These are phyloP conservation scores for Colletotrichum noveboracense DNA, from an alignment of 2,329 filamentous ascomycete species.

Conservation along the genomic window DNA sequence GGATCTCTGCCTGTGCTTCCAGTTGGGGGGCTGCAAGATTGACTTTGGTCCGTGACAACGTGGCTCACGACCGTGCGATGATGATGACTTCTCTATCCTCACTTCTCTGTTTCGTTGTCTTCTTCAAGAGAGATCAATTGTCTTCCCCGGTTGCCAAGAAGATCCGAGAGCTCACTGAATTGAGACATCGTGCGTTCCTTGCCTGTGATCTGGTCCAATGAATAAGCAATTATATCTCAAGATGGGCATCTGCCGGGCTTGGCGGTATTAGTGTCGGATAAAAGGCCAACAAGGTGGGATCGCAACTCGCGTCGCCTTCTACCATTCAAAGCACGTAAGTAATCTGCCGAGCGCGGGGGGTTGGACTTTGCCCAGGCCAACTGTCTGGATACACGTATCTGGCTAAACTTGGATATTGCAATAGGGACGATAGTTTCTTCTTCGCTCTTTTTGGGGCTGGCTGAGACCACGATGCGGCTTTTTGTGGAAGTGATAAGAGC, in stretches of 20 bases:
- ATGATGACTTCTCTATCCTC: background rate
- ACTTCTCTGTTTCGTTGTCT: background rate
- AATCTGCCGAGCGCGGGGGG: slow-evolving; percentile 9
- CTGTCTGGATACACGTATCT: background rate
- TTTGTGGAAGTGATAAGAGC: slow-evolving; percentile 17
- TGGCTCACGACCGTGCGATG: background rate
- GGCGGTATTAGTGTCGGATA: background rate
- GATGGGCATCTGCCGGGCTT: slow-evolving; percentile 2
- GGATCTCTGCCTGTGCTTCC: background rate
- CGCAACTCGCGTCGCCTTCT: background rate
- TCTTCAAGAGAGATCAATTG: background rate
- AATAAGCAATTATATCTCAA: background rate
- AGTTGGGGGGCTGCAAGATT: background rate
- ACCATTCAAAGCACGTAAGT: background rate
- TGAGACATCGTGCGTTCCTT: background rate
- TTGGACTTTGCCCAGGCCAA: background rate
- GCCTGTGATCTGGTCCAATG: background rate
- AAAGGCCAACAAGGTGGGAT: slow-evolving; percentile 5
- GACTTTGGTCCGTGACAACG: background rate
- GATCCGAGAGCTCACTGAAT: background rate
- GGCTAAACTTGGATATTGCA: background rate
- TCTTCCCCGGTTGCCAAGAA: background rate
- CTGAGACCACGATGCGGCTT: background rate
- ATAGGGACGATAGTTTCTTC: background rate
- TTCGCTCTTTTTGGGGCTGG: background rate